A percentile compares a stretch with the other conserved stretches of the same genome.
Evolutionary conservation across 2,329 filamentous ascomycete species (phyloP).

Genomic region (Thielaviopsis punctulata): DNA sequence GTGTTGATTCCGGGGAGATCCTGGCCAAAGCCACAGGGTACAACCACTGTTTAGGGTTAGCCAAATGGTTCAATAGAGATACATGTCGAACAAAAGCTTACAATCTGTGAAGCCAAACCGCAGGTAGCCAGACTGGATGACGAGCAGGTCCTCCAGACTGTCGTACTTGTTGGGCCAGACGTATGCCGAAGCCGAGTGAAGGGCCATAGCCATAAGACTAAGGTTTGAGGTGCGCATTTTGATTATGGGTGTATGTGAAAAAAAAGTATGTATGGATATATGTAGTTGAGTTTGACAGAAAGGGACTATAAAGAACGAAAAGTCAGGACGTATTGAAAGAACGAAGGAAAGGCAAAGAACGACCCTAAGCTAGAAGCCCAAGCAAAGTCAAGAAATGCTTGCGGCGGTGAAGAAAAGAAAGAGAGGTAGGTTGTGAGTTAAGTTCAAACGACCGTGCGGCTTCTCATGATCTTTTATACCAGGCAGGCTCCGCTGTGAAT

Average conservation of each 20-base stretch:
- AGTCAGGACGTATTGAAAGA: neutral
- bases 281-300: too few relatives aligned
- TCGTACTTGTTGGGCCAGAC: slow-evolving; percentile 15
- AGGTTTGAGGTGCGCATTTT: slow-evolving; percentile 2
- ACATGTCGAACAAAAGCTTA: slow-evolving; percentile 6
- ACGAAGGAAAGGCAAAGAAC: neutral
- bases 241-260: neutral
- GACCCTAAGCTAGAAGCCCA: neutral
- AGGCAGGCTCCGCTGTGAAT: too few relatives aligned
- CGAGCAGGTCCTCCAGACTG: slow-evolving; percentile 14
- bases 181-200: slow-evolving; percentile 11
- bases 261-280: neutral
- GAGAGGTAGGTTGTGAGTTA: too few relatives aligned
- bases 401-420: neutral
- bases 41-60: slow-evolving; percentile 5
- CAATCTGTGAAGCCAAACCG: slow-evolving; percentile 14
- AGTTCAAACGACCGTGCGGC: too few relatives aligned
- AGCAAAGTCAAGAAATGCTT: neutral
- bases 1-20: slow-evolving; percentile 15
- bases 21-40: slow-evolving; percentile 14
- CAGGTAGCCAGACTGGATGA: slow-evolving; percentile 14
- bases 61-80: neutral
- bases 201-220: neutral
- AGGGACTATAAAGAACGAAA: too few relatives aligned
- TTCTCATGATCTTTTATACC: too few relatives aligned